phyloP scores from a whole-genome alignment of 352 stramenopile species.

The Globisporangium mamillatum region DNA sequence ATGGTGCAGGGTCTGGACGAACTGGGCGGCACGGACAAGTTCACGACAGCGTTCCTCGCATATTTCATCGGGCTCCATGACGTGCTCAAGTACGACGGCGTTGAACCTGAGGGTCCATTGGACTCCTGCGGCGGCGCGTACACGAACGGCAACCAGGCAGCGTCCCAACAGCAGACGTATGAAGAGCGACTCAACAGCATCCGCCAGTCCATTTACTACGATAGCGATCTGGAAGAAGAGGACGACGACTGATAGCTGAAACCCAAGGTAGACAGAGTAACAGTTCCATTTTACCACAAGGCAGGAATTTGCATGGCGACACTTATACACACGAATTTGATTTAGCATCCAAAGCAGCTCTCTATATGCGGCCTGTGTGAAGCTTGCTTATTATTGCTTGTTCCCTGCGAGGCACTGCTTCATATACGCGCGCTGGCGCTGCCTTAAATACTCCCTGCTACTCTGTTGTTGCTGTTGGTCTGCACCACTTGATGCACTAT shows the following conservation, averaged over 20 bases:
- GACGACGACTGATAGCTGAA: constrained; percentile 40
- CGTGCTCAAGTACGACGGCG: constrained; percentile 96
- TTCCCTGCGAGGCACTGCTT: constrained; percentile 31
- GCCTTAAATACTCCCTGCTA: constrained; percentile 47
- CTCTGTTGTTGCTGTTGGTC: constrained; percentile 10
- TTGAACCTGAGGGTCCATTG: constrained; percentile 51
- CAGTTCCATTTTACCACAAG: not conserved
- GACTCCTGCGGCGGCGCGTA: constrained; percentile 73
- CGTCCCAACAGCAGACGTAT: constrained; percentile 34
- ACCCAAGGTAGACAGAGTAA: not conserved
- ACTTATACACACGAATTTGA: not conserved
- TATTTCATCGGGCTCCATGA: constrained; percentile 91
- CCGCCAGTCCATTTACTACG: constrained; percentile 83
- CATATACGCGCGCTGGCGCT: constrained; percentile 69
- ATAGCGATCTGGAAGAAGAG: constrained; percentile 80
- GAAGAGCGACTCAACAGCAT: constrained; percentile 63
- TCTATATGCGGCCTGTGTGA: not conserved
- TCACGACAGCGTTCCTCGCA: constrained; percentile 90
- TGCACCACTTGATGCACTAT: constrained; percentile 9
- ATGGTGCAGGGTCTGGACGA: constrained; percentile 96
- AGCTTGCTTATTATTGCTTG: not conserved
- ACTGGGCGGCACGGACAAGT: constrained; percentile 92
- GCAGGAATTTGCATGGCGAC: not conserved
- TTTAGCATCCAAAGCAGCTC: not conserved
- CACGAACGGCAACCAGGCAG: constrained; percentile 33